Conservation (phyloP, 805 yeast species). For the Lipomyces sp. region DNA sequence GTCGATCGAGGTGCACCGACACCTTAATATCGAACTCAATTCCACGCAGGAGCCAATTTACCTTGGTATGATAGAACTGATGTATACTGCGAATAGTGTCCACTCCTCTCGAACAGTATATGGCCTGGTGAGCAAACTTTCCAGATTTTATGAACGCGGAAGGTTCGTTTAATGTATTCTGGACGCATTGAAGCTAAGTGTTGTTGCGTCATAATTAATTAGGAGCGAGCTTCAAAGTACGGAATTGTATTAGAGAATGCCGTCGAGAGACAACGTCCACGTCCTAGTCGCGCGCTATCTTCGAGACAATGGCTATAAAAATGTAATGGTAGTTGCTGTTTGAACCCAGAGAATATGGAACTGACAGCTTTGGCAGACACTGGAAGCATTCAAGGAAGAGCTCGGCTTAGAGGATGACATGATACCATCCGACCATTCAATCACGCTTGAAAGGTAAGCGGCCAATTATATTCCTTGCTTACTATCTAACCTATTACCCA, state of each 20-base stretch:
- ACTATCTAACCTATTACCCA: slow-evolving; percentile 4
- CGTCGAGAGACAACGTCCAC: slow-evolving; percentile 39
- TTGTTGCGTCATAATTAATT: neutral
- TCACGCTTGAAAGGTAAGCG: slow-evolving; percentile 34
- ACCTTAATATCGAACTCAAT: no score
- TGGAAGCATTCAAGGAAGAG: slow-evolving; percentile 34
- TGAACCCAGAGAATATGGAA: neutral
- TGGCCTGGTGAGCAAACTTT: neutral
- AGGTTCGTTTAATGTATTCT: neutral
- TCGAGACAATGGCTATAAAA: slow-evolving; percentile 33
- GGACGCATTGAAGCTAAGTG: neutral
- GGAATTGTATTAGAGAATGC: slow-evolving; percentile 28
- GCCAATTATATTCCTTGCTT: neutral
- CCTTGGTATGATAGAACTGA: no score
- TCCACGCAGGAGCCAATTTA: no score
- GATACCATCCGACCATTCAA: slow-evolving; percentile 37
- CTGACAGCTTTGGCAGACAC: slow-evolving; percentile 18
- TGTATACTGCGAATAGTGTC: no score
- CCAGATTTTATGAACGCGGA: neutral
- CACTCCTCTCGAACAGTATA: neutral
- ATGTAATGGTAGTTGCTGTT: slow-evolving; percentile 11
- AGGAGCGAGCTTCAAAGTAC: neutral
- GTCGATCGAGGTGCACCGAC: no score
- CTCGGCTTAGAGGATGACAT: slow-evolving; percentile 38
- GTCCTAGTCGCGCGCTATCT: slow-evolving; percentile 39